Evolutionary conservation across 1,284 basidiomycete genomes (phyloP), one percentile per base, ranked within the genome.

Genomic region (Peniophora sp.): DNA sequence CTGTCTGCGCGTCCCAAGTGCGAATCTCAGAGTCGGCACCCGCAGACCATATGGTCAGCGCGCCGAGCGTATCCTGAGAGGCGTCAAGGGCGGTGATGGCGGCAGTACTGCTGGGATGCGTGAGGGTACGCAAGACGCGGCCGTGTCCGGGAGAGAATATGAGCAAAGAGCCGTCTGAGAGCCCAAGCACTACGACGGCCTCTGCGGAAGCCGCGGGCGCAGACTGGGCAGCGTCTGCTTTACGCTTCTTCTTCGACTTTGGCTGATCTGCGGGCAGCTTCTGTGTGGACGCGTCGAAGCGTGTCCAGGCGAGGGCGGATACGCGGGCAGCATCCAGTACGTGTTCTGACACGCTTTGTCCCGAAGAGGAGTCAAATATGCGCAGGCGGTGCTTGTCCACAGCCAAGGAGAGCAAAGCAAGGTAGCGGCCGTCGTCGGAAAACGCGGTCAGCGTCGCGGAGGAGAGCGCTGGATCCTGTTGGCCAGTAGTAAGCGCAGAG

Each of bases 321-420:
- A 83, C 76, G 44, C 79, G 73, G 50, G 75, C 74, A 20, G 69
- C 72, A 34, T 83, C 80, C 27, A 85, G 62, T 14, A 76, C 70
- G 64, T 81, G 70, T 58, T 87, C 82, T 10, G 79, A 76, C 23
- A 79, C 66, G 20, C 79, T 73, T 54, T 76, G 74, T 32, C 72
- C 73, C 10, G 79, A 74, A 14, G 70, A 58, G 3, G 80, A 77
- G 62, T 83, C 75, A 64, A 83, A 85, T 45, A 88, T 72, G 55
- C 82, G 80, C 51, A 88, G 66, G 39, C 83, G 76, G 61, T 88
- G 84, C 62, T 86, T 88, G 71, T 88, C 85, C 47, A 88, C 73
- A 3, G 85, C 77, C 18, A 86, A 73, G 24, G 83, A 82, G 45
- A 87, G 64, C 54, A 83, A 75, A 2, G 82, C 83, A 62, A 87